These are phyloP conservation scores for Halocafeteria seosinensis DNA, from an alignment of 108 stramenopile genomes.

Conservation along the genomic window DNA sequence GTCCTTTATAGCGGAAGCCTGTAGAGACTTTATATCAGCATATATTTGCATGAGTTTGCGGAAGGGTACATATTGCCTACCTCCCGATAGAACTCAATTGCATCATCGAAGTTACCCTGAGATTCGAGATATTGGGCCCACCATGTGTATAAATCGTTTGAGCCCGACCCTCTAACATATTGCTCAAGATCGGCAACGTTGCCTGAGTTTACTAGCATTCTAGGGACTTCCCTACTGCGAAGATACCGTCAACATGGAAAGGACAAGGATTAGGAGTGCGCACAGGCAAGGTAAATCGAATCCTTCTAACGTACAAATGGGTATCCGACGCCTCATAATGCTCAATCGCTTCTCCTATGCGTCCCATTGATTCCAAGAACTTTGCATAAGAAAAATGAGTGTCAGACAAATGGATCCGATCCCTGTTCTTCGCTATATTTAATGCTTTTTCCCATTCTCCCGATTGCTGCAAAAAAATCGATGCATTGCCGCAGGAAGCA, in stretches of 20 bases:
- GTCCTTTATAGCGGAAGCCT: no score
- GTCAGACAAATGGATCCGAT: slow-evolving; percentile 38
- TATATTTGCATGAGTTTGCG: no score
- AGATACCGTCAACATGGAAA: no score
- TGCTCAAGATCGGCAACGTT: slow-evolving; percentile 35
- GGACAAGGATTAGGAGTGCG: no score
- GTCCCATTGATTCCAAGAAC: slow-evolving; percentile 21
- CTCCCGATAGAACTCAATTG: slow-evolving; percentile 26
- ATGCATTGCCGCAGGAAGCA: no score
- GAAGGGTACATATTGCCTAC: slow-evolving; percentile 32
- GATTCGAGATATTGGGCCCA: slow-evolving; percentile 43
- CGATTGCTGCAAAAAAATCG: no score
- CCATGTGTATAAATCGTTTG: slow-evolving; percentile 36
- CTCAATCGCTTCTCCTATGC: slow-evolving; percentile 18
- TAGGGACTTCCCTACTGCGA: slow-evolving; percentile 47
- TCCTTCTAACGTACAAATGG: no score
- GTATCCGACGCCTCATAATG: slow-evolving; percentile 34
- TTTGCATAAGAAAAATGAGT: slow-evolving; percentile 32
- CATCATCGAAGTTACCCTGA: slow-evolving; percentile 28
- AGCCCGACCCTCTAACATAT: slow-evolving; percentile 27
- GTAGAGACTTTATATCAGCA: no score
- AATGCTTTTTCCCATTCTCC: slow-evolving; percentile 42
- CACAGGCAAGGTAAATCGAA: no score
- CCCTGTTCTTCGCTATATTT: slow-evolving; percentile 29
- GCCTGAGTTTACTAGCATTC: slow-evolving; percentile 33